Percentiles rank a stretch among this genome's conserved stretches.
Conservation (phyloP, 352 stramenopile genomes). For the Globisporangium emineosum region DNA sequence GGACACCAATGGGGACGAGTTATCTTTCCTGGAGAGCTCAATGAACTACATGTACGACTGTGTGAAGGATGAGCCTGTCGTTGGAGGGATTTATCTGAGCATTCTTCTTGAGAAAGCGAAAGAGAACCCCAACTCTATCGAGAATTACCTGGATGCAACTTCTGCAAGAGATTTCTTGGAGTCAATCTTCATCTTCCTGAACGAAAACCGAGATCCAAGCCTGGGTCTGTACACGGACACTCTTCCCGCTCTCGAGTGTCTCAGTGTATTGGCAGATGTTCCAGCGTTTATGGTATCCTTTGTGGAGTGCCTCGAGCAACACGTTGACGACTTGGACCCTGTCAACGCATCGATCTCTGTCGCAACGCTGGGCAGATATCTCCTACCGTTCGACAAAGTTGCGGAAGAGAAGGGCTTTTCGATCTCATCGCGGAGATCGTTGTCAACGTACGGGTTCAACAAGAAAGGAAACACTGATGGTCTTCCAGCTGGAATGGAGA, state of each 20-base stretch:
- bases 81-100: constrained; percentile 69
- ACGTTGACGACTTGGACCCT: constrained; percentile 55
- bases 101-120: constrained; percentile 63
- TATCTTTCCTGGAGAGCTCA: constrained; percentile 67
- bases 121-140: constrained; percentile 33
- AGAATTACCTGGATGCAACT: constrained; percentile 49
- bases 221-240: constrained; percentile 79
- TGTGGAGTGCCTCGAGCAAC: constrained; percentile 62
- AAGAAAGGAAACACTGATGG: constrained; percentile 34
- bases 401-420: constrained; percentile 49
- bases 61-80: constrained; percentile 58
- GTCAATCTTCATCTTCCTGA: constrained; percentile 70
- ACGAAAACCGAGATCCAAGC: constrained; percentile 72
- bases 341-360: constrained; percentile 74
- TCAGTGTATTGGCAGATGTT: constrained; percentile 68
- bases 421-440: constrained; percentile 69
- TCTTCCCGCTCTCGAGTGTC: constrained; percentile 61
- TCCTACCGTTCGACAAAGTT: constrained; percentile 66
- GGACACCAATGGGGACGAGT: constrained; percentile 40
- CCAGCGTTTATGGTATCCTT: constrained; percentile 50
- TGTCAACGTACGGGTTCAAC: constrained; percentile 80
- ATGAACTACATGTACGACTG: constrained; percentile 83
- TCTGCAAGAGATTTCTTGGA: constrained; percentile 59
- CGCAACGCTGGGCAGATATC: constrained; percentile 66
- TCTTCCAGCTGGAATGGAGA: constrained; percentile 40